phyloP scores from a whole-genome alignment of 2,329 filamentous ascomycete genomes.

The Ophiostoma piceae region DNA sequence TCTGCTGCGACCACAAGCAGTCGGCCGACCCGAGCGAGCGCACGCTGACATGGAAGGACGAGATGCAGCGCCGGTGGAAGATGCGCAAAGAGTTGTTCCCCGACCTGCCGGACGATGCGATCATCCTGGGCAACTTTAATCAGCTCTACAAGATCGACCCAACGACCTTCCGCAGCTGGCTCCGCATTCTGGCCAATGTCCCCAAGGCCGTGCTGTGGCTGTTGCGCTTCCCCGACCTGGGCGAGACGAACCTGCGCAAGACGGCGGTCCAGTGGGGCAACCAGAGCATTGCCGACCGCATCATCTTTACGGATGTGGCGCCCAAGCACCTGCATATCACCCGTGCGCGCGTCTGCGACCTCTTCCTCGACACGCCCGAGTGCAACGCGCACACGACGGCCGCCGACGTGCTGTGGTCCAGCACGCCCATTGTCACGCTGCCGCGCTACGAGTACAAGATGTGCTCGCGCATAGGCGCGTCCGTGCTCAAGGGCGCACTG shows the following conservation, averaged over 20 bases:
- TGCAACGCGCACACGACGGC: constrained; percentile 98
- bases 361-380: constrained; percentile 95
- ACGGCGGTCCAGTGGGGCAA: constrained; percentile 83
- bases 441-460: constrained; percentile 96
- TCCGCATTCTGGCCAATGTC: constrained; percentile 78
- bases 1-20: constrained; percentile 95
- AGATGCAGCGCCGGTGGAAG: constrained; percentile 75
- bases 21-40: constrained; percentile 63
- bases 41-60: constrained; percentile 71
- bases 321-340: constrained; percentile 93
- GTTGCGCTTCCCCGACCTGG: constrained; percentile 90
- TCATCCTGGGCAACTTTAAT: constrained; percentile 97
- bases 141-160: constrained; percentile 99
- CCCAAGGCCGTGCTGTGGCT: constrained; percentile 92
- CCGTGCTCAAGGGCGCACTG: constrained; percentile 83
- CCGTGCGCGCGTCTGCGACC: constrained; percentile 82
- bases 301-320: constrained; percentile 94
- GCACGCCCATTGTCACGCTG: constrained; percentile 83
- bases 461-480: constrained; percentile 97
- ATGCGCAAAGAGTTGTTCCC: constrained; percentile 95
- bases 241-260: constrained; percentile 75
- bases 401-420: constrained; percentile 93
- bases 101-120: constrained; percentile 67
- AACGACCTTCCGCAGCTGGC: constrained; percentile 90
- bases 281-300: constrained; percentile 73